Percentiles rank a stretch among this genome's conserved stretches.
These are phyloP conservation scores for Aureobasidium subglaciale DNA, from an alignment of 2,329 filamentous ascomycete species.

Conservation along the genomic window DNA sequence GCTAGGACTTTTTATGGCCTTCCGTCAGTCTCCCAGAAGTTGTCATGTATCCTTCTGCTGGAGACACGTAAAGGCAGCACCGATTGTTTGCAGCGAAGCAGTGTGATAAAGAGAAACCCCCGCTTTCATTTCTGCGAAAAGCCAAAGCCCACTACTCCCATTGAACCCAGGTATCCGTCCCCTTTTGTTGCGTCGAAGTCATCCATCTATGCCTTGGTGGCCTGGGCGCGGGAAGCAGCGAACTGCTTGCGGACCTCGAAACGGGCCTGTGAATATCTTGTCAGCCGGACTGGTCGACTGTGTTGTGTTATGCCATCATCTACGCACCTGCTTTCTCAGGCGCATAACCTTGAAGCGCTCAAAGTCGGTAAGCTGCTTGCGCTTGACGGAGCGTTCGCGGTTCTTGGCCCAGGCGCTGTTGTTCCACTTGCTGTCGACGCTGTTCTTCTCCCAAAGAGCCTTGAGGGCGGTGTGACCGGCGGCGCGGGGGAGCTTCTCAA, in stretches of 20 bases:
- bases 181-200: constrained; percentile 6
- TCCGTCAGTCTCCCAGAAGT: constrained; percentile 10
- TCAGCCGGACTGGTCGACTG: constrained; percentile 1
- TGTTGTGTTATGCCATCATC: not conserved
- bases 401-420: constrained; percentile 92
- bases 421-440: constrained; percentile 90
- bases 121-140: constrained; percentile 15
- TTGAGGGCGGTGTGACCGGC: constrained; percentile 76
- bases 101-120: constrained; percentile 11
- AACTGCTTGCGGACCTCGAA: constrained; percentile 97
- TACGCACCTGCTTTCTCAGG: constrained; percentile 92
- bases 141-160: constrained; percentile 15
- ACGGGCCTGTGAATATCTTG: constrained; percentile 51
- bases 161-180: constrained; percentile 11
- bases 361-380: constrained; percentile 92
- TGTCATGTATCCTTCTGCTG: constrained; percentile 9
- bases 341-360: constrained; percentile 99
- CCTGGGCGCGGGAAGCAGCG: constrained; percentile 75
- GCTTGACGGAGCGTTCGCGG: constrained; percentile 74
- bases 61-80: constrained; percentile 8
- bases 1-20: constrained; percentile 12
- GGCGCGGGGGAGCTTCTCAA: constrained; percentile 78
- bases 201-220: constrained; percentile 52
- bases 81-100: constrained; percentile 1
- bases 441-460: constrained; percentile 82